A percentile compares a stretch with the other conserved stretches of the same genome.
Conservation (phyloP, 495 filamentous ascomycete genomes). For the Extremus antarcticus region DNA sequence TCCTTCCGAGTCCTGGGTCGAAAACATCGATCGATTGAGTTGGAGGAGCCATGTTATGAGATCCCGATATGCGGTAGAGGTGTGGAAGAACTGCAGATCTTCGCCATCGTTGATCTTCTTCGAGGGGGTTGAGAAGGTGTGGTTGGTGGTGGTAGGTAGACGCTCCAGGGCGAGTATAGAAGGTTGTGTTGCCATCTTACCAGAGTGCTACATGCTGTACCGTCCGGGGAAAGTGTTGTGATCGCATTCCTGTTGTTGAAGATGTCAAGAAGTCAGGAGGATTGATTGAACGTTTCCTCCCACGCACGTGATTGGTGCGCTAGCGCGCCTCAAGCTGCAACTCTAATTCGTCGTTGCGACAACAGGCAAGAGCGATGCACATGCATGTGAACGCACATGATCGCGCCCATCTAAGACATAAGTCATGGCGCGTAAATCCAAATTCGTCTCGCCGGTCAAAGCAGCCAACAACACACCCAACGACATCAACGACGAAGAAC, state of each 20-base stretch:
- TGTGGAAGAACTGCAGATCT: constrained; percentile 67
- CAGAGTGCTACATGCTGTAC: constrained; percentile 24
- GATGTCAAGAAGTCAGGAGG: background rate
- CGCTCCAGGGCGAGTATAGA: background rate
- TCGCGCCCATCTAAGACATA: background rate
- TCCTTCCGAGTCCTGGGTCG: constrained; percentile 37
- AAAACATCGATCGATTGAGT: constrained; percentile 79
- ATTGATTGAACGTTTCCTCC: background rate
- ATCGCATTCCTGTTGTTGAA: background rate
- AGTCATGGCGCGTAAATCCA: background rate
- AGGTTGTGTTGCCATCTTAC: background rate
- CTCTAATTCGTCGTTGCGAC: background rate
- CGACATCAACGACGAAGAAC: background rate
- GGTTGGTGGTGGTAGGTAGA: background rate
- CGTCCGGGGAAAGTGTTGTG: background rate
- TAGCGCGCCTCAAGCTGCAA: background rate
- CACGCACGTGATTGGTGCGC: too few relatives aligned
- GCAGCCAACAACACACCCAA: background rate
- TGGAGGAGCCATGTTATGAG: constrained; percentile 80
- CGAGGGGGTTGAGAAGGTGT: constrained; percentile 35
- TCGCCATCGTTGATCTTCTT: constrained; percentile 75
- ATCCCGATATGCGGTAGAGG: constrained; percentile 70
- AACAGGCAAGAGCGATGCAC: background rate
- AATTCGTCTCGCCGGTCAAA: background rate
- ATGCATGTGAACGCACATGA: background rate